phyloP scores from a whole-genome alignment of 495 filamentous ascomycete genomes.

The Xeromyces bisporus region DNA sequence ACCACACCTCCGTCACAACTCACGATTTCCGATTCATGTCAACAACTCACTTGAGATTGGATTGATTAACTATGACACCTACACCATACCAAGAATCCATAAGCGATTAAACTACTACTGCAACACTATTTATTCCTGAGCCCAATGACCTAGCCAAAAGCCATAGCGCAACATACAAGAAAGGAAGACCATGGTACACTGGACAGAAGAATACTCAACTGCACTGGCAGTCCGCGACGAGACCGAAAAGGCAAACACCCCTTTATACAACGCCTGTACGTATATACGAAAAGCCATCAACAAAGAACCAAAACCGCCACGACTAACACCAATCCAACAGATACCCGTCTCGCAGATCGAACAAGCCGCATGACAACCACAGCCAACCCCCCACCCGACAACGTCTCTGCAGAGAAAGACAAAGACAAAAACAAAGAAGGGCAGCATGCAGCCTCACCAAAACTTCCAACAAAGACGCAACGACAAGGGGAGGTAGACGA shows the following conservation, averaged over 20 bases:
- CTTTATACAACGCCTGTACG: constrained; percentile 42
- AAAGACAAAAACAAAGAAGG: constrained; percentile 4
- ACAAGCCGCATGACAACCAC: constrained; percentile 28
- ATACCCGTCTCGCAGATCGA: constrained; percentile 53
- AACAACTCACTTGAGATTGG: too few relatives aligned
- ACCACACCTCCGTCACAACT: too few relatives aligned
- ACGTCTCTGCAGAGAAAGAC: constrained; percentile 10
- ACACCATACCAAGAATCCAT: too few relatives aligned
- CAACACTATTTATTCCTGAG: background rate
- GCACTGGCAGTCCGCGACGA: constrained; percentile 38
- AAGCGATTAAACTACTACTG: too few relatives aligned
- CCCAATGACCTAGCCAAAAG: too few relatives aligned
- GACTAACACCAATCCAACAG: constrained; percentile 20
- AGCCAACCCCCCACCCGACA: constrained; percentile 3
- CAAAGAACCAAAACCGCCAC: background rate
- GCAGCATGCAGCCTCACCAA: constrained; percentile 9
- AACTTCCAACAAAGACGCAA: too few relatives aligned
- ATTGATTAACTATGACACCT: too few relatives aligned
- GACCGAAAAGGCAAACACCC: constrained; percentile 37
- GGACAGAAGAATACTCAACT: constrained; percentile 40
- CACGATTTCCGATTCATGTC: too few relatives aligned
- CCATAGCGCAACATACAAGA: too few relatives aligned
- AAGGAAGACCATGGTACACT: constrained; percentile 30
- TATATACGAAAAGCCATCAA: too few relatives aligned
- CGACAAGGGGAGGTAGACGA: too few relatives aligned